Base-by-base conservation (phyloP, 1,139 yeast genomes). In the Taphrina sp. region DNA sequence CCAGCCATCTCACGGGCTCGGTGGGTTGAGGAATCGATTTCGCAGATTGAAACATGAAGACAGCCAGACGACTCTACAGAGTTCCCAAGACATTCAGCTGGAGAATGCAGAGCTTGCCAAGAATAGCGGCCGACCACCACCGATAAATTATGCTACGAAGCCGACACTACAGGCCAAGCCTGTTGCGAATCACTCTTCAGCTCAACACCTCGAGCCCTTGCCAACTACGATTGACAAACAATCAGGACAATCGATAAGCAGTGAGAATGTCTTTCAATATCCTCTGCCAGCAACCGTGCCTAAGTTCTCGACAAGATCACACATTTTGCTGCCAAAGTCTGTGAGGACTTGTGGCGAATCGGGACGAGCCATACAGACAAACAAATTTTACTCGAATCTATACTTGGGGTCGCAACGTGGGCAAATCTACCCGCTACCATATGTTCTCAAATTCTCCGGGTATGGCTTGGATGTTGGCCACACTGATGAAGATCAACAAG, bases 381-480 rank as follows among this genome's bases (percentile, higher is more conserved):
- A 85, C 74, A 84, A 83, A 68, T 85, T 83, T 69, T 83, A 79
- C 68, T 76, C 78, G 49, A 84, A 85, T 66, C 70, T 84, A 68
- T 70, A 81, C 63, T 70, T 84, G 35, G 81, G 72, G 26, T 69
- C 69, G 42, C 85, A 81, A 66, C 70, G 74, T 22, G 73, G 74
- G 58, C 70, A 73, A 5, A 73, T 75, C 7, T 74, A 70, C 56
- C 74, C 83, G 14, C 80, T 79, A 65, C 94, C 94, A 22, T 85
- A 83, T 65, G 76, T 79, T 1, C 66, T 82, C 57, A 81, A 77
- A 73, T 81, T 77, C 74, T 67, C 72, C 31, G 68, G 46, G 3
- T 5, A 10, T 14, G 54, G 54, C 3, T 5, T 39, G 14, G 46
- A 49, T 17, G 39, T 49, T 12, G 19, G 20, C 22, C 54, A 49